Conservation (phyloP, 139 green algal genomes). For the Coelastrella sp. region DNA sequence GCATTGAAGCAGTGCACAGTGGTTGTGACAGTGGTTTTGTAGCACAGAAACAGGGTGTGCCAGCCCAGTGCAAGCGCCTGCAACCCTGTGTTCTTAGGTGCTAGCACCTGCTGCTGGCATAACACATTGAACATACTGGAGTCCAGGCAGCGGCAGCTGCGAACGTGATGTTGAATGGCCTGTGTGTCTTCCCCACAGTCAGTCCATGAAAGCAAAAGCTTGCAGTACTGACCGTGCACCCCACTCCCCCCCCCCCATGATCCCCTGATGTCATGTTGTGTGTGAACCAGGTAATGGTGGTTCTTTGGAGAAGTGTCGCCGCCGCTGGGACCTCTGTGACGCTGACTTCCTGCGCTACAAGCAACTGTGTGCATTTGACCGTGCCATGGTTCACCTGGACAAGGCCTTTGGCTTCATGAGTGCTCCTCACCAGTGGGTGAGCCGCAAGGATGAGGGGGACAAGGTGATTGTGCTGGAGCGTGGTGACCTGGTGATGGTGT, state of each 20-base stretch:
- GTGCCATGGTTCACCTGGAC: constrained; percentile 94
- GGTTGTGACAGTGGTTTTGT: neutral
- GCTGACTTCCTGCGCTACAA: constrained; percentile 92
- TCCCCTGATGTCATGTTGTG: neutral
- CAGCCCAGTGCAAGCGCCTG: no score
- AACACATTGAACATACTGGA: neutral
- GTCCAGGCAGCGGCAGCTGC: neutral
- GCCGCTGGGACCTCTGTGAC: constrained; percentile 95
- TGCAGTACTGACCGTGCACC: neutral
- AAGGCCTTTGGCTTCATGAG: constrained; percentile 93
- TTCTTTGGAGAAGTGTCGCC: constrained; percentile 94
- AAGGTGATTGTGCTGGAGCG: constrained; percentile 97
- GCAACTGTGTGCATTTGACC: constrained; percentile 90
- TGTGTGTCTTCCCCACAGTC: no score
- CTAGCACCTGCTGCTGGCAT: neutral
- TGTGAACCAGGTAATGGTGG: constrained; percentile 88
- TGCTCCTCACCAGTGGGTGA: constrained; percentile 83
- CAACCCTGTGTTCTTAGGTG: no score
- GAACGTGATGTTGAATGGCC: neutral
- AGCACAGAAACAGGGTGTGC: no score
- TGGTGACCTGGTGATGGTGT: constrained; percentile 97
- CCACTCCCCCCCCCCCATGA: neutral
- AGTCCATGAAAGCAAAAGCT: neutral
- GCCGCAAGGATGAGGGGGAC: constrained; percentile 84
- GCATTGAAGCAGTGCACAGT: neutral